These are phyloP conservation scores for Pugionium cornutum DNA, from an alignment of 345 rosid species.

Conservation along the genomic window DNA sequence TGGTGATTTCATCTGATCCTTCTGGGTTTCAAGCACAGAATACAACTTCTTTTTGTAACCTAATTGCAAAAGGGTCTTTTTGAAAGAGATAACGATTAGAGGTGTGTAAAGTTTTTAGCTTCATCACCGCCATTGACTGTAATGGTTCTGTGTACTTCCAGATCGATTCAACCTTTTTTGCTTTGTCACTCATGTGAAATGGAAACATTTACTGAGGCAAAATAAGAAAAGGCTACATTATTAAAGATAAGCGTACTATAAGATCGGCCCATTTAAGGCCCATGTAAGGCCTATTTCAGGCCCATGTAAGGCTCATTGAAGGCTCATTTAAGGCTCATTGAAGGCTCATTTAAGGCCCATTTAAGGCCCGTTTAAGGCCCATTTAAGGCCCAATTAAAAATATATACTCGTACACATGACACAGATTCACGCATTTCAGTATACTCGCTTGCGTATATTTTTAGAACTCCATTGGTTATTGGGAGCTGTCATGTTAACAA, in stretches of 20 bases:
- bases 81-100: constrained; percentile 6
- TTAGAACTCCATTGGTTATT: constrained; percentile 8
- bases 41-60: neutral
- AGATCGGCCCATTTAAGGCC: no score
- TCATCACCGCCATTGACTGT: constrained; percentile 12
- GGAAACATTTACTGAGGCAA: neutral
- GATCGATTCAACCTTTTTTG: neutral
- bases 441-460: neutral
- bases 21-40: constrained; percentile 17
- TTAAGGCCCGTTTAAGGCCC: no score
- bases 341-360: no score
- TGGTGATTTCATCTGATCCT: constrained; percentile 1
- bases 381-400: neutral
- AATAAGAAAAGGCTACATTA: neutral
- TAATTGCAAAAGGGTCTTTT: neutral
- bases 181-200: neutral
- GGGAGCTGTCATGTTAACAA: neutral
- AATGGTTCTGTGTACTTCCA: constrained; percentile 13
- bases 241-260: no score
- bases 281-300: no score
- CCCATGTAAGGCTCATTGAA: no score
- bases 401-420: neutral
- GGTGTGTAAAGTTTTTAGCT: constrained; percentile 14
- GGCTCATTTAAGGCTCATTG: no score
- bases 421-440: neutral